Percentiles rank a stretch among this genome's conserved stretches.
Evolutionary conservation across 2,329 filamentous ascomycete species (phyloP).

Genomic region (Microdochium trichocladiopsis): DNA sequence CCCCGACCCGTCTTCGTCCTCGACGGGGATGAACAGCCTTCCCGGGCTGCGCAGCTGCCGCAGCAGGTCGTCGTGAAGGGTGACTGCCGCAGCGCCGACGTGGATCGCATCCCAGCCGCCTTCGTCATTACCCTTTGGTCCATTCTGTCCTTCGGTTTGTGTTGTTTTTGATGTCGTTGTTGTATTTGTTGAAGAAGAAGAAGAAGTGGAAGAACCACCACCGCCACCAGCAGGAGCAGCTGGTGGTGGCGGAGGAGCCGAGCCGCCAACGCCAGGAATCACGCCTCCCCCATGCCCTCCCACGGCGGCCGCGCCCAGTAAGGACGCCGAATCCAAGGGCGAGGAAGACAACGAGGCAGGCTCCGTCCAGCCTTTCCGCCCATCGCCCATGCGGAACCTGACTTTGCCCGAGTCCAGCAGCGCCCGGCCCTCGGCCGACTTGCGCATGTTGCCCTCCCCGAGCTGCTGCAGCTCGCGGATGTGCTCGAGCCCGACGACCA

Average conservation of each 20-base stretch:
- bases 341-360: slow-evolving; percentile 4
- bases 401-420: slow-evolving; percentile 61
- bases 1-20: slow-evolving; percentile 34
- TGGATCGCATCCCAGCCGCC: slow-evolving; percentile 87
- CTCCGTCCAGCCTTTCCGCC: slow-evolving; percentile 56
- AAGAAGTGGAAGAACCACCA: not conserved
- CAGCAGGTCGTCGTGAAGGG: slow-evolving; percentile 65
- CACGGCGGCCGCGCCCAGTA: slow-evolving; percentile 17
- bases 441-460: slow-evolving; percentile 58
- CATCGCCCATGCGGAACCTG: slow-evolving; percentile 69
- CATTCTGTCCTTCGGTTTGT: slow-evolving; percentile 26
- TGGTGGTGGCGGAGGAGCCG: no score
- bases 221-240: no score
- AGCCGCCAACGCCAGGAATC: not conserved
- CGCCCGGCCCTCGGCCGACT: slow-evolving; percentile 47
- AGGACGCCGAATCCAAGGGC: no score
- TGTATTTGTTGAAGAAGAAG: not conserved
- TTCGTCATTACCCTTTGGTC: slow-evolving; percentile 34
- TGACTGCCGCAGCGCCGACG: slow-evolving; percentile 77
- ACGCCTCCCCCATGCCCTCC: slow-evolving; percentile 10
- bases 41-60: slow-evolving; percentile 76
- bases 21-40: slow-evolving; percentile 72
- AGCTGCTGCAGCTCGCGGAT: slow-evolving; percentile 57
- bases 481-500: slow-evolving; percentile 70
- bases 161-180: not conserved